Conservation (phyloP, 2,329 filamentous ascomycete species). For the Sordariomycetes sp. region DNA sequence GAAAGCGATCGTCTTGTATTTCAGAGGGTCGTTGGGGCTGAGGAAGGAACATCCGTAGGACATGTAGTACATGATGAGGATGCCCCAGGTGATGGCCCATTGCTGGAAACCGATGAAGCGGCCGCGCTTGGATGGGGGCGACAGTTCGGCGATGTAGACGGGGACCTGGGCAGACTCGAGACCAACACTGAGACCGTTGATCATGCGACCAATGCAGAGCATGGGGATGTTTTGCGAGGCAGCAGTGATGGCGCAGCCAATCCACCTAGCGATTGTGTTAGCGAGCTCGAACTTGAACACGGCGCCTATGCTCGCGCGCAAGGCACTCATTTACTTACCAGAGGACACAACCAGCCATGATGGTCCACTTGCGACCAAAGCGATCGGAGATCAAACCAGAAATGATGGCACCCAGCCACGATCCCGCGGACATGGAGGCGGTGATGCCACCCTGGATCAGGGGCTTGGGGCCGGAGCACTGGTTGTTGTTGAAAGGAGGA, state of each 20-base stretch:
- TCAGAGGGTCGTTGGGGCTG: constrained; percentile 16
- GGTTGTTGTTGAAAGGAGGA: constrained; percentile 16
- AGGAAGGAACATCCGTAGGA: constrained; percentile 56
- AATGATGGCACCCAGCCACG: constrained; percentile 36
- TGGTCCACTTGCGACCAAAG: constrained; percentile 37
- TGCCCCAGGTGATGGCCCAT: constrained; percentile 61
- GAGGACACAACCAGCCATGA: constrained; percentile 39
- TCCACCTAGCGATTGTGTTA: constrained; percentile 22
- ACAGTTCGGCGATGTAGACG: constrained; percentile 63
- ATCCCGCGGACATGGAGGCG: constrained; percentile 41
- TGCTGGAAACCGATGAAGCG: constrained; percentile 64
- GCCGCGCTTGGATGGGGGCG: constrained; percentile 43
- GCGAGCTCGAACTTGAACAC: neutral
- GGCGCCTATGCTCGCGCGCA: too few species aligned
- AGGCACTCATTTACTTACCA: constrained; percentile 28
- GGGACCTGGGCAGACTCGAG: constrained; percentile 59
- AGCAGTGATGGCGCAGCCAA: constrained; percentile 36
- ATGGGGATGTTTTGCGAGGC: constrained; percentile 38
- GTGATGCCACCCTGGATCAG: constrained; percentile 42
- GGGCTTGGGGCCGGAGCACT: constrained; percentile 25
- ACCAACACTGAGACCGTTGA: constrained; percentile 60
- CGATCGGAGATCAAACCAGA: constrained; percentile 41
- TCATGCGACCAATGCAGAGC: constrained; percentile 45
- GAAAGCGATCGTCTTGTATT: constrained; percentile 45
- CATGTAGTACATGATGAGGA: constrained; percentile 63